Base-by-base conservation (phyloP, 2,329 filamentous ascomycete species). In the Cladosporium sp. region DNA sequence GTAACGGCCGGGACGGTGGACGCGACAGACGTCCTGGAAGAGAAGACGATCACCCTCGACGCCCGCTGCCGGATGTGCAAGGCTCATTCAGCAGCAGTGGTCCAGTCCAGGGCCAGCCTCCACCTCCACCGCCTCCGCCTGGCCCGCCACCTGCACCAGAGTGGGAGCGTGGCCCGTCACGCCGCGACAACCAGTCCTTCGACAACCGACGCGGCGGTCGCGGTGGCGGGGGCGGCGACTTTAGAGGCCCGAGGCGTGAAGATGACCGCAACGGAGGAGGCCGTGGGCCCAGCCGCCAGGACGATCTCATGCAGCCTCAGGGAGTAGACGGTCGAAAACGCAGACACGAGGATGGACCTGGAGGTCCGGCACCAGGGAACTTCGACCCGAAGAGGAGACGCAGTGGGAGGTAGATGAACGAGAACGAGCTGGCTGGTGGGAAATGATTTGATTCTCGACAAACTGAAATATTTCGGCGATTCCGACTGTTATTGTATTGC, bases 261-360 rank as follows among this genome's bases (percentile, higher is more conserved):
- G 69, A 70, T 24, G 69, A 68, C 51, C 64, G 68, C 34, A 69
- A 68, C 47, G 63, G 67, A 64, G 63, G 67, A 64, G 68, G 68
- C 24, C 52, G 70, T 36, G 66, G 65, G 24, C 38, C 67, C 28
- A 67, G 67, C 28, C 66, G 70, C 51, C 60, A 55, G n/a, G 71
- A 72, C 30, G 71, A 72, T 11, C 68, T 68, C 30, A 68, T 60
- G 41, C 52, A 57, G 36, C 57, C 55, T 30, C 38, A 54, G 28
- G 57, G 52, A 21, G 32, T 11, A 18, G 69, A 69, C 61, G 70
- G 66, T 14, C 69, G 74, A 52, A 76, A 76, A 69, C 71, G 73
- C 12, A 67, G 72, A 59, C 73, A 73, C 52, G 74, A 76, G 26
- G 74, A 75, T 8, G 59, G 57, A 26, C 67, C 66, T 28, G 41